A percentile compares a stretch with the other conserved stretches of the same genome.
phyloP scores from a whole-genome alignment of 331 rosid genomes.

The Saraca asoca region DNA sequence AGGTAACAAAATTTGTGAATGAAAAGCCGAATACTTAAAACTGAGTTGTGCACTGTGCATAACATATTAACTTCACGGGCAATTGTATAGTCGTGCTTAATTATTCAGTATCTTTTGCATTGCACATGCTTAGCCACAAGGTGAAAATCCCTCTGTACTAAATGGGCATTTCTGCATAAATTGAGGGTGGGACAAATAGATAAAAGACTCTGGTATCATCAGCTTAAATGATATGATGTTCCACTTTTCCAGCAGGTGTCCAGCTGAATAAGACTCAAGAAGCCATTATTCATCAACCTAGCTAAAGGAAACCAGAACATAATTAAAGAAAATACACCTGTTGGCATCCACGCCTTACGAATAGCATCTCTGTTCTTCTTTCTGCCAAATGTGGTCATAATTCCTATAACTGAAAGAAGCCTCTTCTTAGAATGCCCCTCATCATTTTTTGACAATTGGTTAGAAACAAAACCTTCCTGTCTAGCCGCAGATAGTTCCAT shows the following conservation, averaged over 20 bases:
- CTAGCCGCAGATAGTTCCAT: slow-evolving; percentile 62
- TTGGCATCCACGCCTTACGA: slow-evolving; percentile 81
- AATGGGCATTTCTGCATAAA: not conserved
- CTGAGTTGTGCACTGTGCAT: slow-evolving; percentile 2
- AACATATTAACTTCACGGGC: not conserved
- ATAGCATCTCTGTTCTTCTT: slow-evolving; percentile 68
- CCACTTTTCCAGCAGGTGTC: not conserved
- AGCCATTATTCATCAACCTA: slow-evolving; percentile 4
- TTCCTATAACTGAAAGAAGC: slow-evolving; percentile 56
- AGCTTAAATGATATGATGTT: not conserved
- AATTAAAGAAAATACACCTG: slow-evolving; percentile 44
- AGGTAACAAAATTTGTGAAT: slow-evolving; percentile 10
- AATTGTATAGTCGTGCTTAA: not conserved
- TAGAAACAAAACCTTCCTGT: slow-evolving; percentile 62
- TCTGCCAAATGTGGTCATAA: slow-evolving; percentile 64
- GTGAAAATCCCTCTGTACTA: not conserved
- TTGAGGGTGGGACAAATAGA: slow-evolving; percentile 6
- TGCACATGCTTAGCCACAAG: not conserved
- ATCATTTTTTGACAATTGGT: slow-evolving; percentile 34
- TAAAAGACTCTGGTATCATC: slow-evolving; percentile 2
- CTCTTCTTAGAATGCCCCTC: slow-evolving; percentile 49
- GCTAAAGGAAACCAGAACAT: slow-evolving; percentile 24
- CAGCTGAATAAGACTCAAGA: slow-evolving; percentile 20
- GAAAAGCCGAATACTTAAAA: slow-evolving; percentile 3
- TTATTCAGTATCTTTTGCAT: not conserved